Evolutionary conservation across 176 grass and related monocot species (phyloP).

Genomic region (Oryza australiensis): DNA sequence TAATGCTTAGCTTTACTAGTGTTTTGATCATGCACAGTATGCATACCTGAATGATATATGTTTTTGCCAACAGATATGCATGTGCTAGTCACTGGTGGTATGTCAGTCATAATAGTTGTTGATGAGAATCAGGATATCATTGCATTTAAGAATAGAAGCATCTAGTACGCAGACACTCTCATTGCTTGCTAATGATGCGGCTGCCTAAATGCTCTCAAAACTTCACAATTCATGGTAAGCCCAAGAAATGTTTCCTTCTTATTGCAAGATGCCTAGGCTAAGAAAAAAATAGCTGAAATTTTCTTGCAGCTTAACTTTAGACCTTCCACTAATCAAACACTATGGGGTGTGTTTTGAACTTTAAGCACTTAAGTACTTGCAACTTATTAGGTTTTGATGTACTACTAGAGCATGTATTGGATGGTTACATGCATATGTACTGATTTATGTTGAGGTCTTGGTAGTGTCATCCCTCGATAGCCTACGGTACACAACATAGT

Average conservation of each 20-base stretch:
- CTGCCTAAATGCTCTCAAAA: background rate
- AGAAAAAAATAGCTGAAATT: background rate
- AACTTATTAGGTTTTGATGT: constrained; percentile 1
- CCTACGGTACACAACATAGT: background rate
- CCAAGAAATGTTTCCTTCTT: background rate
- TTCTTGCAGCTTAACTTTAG: constrained; percentile 1
- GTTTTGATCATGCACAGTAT: background rate
- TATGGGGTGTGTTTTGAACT: background rate
- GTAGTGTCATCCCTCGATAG: background rate
- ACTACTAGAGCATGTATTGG: background rate
- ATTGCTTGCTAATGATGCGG: constrained; percentile 5
- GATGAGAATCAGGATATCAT: background rate
- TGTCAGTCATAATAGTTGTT: background rate
- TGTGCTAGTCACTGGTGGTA: too few relatives aligned
- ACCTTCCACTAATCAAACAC: background rate
- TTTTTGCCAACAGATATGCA: background rate
- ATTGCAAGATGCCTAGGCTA: constrained; percentile 6
- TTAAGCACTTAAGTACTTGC: background rate
- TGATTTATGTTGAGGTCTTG: constrained; percentile 20
- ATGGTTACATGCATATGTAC: constrained; percentile 7
- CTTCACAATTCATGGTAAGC: background rate
- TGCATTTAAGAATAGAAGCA: constrained; percentile 8
- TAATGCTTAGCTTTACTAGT: background rate
- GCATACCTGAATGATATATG: background rate
- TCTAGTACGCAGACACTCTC: background rate